A percentile compares a stretch with the other conserved stretches of the same genome.
Conservation (phyloP, 208 protist genomes). For the Leishmania mexicana region DNA sequence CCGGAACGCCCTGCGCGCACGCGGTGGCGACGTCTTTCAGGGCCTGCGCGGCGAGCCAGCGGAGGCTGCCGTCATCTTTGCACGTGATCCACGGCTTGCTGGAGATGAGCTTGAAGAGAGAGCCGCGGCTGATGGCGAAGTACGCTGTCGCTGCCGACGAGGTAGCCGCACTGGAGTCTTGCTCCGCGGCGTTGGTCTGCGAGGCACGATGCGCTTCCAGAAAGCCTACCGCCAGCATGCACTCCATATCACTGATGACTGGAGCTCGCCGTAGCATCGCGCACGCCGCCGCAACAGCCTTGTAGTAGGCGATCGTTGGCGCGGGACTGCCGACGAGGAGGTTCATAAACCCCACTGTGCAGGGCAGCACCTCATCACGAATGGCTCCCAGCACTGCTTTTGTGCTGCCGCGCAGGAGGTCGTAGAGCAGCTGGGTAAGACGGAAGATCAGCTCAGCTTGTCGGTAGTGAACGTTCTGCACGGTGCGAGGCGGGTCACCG, state of each 20-base stretch:
- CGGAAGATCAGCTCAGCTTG: slow-evolving; percentile 68
- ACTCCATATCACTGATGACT: slow-evolving; percentile 45
- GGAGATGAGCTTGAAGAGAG: slow-evolving; percentile 46
- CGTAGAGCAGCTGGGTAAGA: slow-evolving; percentile 50
- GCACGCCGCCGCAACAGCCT: slow-evolving; percentile 58
- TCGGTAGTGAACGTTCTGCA: slow-evolving; percentile 45
- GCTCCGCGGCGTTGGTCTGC: background rate
- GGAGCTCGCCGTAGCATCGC: slow-evolving; percentile 40
- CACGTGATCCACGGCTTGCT: slow-evolving; percentile 35
- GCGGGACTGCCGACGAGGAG: slow-evolving; percentile 51
- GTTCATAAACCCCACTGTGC: slow-evolving; percentile 35
- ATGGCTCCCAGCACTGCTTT: slow-evolving; percentile 30
- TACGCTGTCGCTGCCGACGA: slow-evolving; percentile 22
- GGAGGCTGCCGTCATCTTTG: slow-evolving; percentile 51
- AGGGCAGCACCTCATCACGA: slow-evolving; percentile 32
- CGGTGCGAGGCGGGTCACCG: slow-evolving; percentile 30
- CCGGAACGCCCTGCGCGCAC: slow-evolving; percentile 26
- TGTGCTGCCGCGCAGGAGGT: slow-evolving; percentile 45
- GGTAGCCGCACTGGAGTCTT: background rate
- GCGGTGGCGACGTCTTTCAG: slow-evolving; percentile 52
- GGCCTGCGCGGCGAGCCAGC: slow-evolving; percentile 62
- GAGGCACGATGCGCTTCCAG: slow-evolving; percentile 52
- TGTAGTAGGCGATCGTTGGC: slow-evolving; percentile 42
- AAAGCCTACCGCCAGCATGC: slow-evolving; percentile 65
- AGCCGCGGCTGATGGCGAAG: slow-evolving; percentile 28